Conservation (phyloP, 352 stramenopile genomes). For the Phytophthora hybrid region DNA sequence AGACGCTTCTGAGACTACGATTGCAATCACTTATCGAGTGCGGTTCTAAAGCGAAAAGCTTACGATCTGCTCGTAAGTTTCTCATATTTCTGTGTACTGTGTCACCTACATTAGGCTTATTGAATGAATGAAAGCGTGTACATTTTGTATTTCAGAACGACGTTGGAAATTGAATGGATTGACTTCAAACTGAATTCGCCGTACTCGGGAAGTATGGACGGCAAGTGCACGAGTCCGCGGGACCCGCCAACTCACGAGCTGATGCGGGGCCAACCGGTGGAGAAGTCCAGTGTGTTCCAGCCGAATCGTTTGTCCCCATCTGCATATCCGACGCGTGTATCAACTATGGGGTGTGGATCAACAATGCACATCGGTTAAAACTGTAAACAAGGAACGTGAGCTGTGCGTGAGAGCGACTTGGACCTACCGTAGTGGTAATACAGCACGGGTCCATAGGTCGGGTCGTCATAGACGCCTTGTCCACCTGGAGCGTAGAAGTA, state of each 20-base stretch:
- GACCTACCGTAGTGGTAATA: conserved; percentile 65
- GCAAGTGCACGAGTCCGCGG: not conserved
- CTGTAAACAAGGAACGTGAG: not conserved
- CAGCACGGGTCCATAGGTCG: conserved; percentile 49
- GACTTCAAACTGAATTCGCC: no score
- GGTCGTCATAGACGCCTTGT: conserved; percentile 56
- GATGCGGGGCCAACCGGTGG: conserved; percentile 52
- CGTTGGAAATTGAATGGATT: no score
- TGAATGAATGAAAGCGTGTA: no score
- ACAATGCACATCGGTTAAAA: conserved; percentile 5
- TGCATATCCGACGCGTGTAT: conserved; percentile 50
- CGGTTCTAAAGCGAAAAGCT: no score
- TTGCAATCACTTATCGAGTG: no score
- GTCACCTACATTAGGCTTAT: no score
- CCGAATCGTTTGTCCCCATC: conserved; percentile 59
- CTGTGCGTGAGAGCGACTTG: not conserved
- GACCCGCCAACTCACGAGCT: not conserved
- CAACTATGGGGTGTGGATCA: conserved; percentile 44
- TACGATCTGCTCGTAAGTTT: no score
- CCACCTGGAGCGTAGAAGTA: conserved; percentile 52
- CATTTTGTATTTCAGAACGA: no score
- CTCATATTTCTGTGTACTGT: no score
- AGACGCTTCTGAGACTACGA: no score
- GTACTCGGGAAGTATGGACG: not conserved
- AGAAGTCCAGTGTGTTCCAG: conserved; percentile 60